Percentiles rank a stretch among this genome's conserved stretches.
phyloP scores from a whole-genome alignment of 2,329 filamentous ascomycete genomes.

The Dothideomycetes sp. region DNA sequence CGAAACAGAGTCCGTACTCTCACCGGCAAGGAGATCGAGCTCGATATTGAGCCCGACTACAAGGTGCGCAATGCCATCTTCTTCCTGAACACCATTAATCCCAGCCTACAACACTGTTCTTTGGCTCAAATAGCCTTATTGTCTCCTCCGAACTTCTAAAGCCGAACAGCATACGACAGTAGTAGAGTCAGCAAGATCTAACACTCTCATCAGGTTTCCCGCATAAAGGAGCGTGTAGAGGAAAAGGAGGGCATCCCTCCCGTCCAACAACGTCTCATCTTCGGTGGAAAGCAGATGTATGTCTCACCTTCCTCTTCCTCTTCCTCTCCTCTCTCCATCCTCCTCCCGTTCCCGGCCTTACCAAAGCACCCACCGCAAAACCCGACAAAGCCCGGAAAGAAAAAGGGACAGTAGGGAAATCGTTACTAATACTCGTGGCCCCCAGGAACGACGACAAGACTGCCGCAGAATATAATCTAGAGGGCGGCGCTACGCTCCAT shows the following conservation, averaged over 20 bases:
- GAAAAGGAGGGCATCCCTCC: slow-evolving; percentile 98
- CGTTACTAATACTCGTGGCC: too few relatives aligned
- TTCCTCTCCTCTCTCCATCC: not conserved
- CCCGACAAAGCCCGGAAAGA: not conserved
- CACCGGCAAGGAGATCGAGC: slow-evolving; percentile 97
- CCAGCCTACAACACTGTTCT: too few relatives aligned
- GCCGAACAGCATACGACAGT: not conserved
- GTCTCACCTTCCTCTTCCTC: slow-evolving; percentile 11
- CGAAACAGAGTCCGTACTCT: slow-evolving; percentile 76
- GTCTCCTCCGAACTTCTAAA: not conserved
- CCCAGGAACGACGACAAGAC: slow-evolving; percentile 88
- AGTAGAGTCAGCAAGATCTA: not conserved
- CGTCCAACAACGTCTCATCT: slow-evolving; percentile 92
- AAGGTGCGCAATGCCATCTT: too few relatives aligned
- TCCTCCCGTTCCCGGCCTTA: not conserved
- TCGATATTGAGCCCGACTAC: slow-evolving; percentile 90
- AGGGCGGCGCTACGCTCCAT: slow-evolving; percentile 87
- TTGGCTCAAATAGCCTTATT: not conserved
- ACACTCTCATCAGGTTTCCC: slow-evolving; percentile 55
- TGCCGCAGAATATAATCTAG: slow-evolving; percentile 78
- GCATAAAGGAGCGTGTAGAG: slow-evolving; percentile 98
- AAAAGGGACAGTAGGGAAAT: too few relatives aligned
- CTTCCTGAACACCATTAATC: too few relatives aligned
- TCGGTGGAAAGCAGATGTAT: slow-evolving; percentile 95
- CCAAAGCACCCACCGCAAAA: not conserved